Conservation (phyloP, 768 basidiomycete species). For the Tulasnella sp. region DNA sequence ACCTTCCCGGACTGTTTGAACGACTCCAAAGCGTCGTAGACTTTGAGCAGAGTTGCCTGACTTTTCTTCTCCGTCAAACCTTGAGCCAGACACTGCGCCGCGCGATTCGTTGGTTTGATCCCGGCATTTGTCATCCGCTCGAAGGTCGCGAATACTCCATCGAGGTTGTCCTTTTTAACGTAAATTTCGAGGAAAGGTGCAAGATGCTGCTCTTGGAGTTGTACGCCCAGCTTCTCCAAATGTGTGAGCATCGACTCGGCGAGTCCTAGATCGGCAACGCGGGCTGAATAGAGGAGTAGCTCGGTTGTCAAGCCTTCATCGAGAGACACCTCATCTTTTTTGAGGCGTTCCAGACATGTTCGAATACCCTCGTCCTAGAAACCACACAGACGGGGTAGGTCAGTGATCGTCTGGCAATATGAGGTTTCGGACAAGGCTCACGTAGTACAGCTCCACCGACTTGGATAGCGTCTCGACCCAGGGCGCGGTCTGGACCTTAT, state of each 20-base stretch:
- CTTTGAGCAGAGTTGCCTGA: background rate
- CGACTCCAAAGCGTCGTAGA: slow-evolving; percentile 21
- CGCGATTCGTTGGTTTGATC: slow-evolving; percentile 38
- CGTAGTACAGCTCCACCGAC: slow-evolving; percentile 59
- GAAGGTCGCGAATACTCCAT: slow-evolving; percentile 56
- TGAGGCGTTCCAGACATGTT: slow-evolving; percentile 56
- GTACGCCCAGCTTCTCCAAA: slow-evolving; percentile 42
- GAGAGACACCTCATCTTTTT: slow-evolving; percentile 46
- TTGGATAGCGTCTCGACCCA: slow-evolving; percentile 65
- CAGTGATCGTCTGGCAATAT: background rate
- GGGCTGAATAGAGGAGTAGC: slow-evolving; percentile 65
- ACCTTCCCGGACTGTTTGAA: slow-evolving; percentile 44
- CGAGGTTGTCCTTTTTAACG: slow-evolving; percentile 46
- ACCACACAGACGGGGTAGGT: background rate
- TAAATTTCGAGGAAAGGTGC: slow-evolving; percentile 71
- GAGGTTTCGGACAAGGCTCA: slow-evolving; percentile 37
- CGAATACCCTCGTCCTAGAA: slow-evolving; percentile 58
- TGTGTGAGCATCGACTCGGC: slow-evolving; percentile 56
- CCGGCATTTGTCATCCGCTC: slow-evolving; percentile 50
- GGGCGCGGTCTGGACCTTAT: slow-evolving; percentile 43
- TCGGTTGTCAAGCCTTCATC: slow-evolving; percentile 68
- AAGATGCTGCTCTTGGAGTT: slow-evolving; percentile 64
- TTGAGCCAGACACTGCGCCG: slow-evolving; percentile 11
- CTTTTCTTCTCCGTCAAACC: slow-evolving; percentile 36
- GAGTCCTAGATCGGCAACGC: slow-evolving; percentile 61